phyloP scores from a whole-genome alignment of 2,329 filamentous ascomycete genomes.

The Aspergillus viridinutans region DNA sequence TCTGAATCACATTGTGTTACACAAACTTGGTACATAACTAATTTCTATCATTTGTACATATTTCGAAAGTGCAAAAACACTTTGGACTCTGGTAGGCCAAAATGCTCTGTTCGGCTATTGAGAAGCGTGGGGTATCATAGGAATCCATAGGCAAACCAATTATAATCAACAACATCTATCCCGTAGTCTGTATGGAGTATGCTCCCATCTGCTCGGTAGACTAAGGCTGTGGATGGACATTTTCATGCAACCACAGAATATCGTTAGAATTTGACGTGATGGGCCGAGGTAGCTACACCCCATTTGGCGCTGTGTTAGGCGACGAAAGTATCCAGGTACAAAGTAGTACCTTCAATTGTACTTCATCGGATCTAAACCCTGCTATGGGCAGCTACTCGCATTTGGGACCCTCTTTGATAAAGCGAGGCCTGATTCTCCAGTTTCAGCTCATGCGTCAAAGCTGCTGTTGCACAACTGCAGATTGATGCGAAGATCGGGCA shows the following conservation, averaged over 20 bases:
- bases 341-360: not conserved
- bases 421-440: not conserved
- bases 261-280: not conserved
- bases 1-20: slow-evolving; percentile 1
- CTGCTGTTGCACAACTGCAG: not conserved
- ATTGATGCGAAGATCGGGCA: not conserved
- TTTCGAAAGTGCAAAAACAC: not conserved
- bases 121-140: not conserved
- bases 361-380: not conserved
- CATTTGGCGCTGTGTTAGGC: not conserved
- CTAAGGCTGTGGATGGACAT: too few species aligned
- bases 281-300: not conserved
- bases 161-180: not conserved
- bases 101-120: not conserved
- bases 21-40: not conserved
- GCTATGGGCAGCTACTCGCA: not conserved
- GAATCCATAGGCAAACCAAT: not conserved
- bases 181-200: not conserved
- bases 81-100: not conserved
- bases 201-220: not conserved
- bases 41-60: not conserved
- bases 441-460: not conserved
- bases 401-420: not conserved
- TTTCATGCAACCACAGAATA: not conserved
- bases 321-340: not conserved